Evolutionary conservation across 2,329 filamentous ascomycete species (phyloP), one percentile per base, ranked within the genome.

Genomic region (Aspergillus sp.): DNA sequence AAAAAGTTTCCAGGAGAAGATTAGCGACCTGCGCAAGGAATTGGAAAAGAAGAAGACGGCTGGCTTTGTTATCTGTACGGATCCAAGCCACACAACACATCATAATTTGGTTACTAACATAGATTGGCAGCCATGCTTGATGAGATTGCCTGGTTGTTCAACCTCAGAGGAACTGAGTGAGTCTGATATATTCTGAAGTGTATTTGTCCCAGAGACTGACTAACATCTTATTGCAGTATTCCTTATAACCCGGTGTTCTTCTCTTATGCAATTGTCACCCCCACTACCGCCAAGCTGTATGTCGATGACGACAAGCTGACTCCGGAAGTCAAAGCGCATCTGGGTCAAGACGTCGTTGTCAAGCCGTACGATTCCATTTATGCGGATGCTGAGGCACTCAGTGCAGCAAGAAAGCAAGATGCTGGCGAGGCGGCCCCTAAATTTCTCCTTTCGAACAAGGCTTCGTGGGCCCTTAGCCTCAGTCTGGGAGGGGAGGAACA

Each of bases 191-290:
- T 14, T 7, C n/a, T 6, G 0, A 16, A 9, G 9, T 41, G 21
- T 5, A 5, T 10, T 9, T 16, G 11, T 21, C 19, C 13, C 17
- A 4, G n/a, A 6, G 31, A n/a, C n/a, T 20, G 25, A 38, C 38
- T 58, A 42, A 62, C 55, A 49, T 14, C 14, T 13, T 4, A 20
- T 13, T 21, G 36, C 61, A 83, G 81, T 69, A 97, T 99, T 59
- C 90, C 91, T 0, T 99, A 94, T 77, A 99, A 99, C 68, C 94
- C 94, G 0, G 94, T 99, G 46, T 97, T 99, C 78, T 97, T 97
- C 75, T 94, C 93, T 14, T 99, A 97, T 66, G 93, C 93, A 42
- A 82, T 94, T 40, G 78, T 99, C 57, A 97, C 94, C 2, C 84
- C 86, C 1, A 86, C 73, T 10, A 78, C 84, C 1, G 89, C 88